Evolutionary conservation across 495 filamentous ascomycete genomes (phyloP).

Genomic region (Amniculicola lignicola): DNA sequence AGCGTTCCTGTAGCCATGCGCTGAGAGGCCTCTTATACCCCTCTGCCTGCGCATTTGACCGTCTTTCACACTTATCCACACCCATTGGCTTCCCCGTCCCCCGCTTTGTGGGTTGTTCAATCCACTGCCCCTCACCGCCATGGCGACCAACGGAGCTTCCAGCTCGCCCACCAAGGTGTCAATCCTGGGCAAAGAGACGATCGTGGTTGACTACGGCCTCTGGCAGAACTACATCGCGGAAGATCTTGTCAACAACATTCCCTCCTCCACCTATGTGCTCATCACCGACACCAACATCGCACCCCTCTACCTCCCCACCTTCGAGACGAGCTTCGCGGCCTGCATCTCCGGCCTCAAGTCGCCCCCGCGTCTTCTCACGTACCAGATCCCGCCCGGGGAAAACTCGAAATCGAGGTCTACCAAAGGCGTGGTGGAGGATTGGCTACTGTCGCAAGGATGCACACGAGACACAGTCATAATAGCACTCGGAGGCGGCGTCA

Average conservation of each 20-base stretch:
- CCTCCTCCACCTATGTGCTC: slow-evolving; percentile 89
- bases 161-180: slow-evolving; percentile 44
- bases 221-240: slow-evolving; percentile 77
- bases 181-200: slow-evolving; percentile 70
- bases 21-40: neutral
- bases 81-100: slow-evolving; percentile 1
- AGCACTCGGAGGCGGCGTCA: slow-evolving; percentile 94
- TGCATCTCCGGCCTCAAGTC: slow-evolving; percentile 47
- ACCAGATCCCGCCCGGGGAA: slow-evolving; percentile 86
- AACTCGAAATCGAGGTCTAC: slow-evolving; percentile 88
- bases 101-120: neutral
- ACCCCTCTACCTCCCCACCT: slow-evolving; percentile 71
- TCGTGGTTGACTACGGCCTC: slow-evolving; percentile 87
- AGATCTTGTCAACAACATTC: slow-evolving; percentile 73
- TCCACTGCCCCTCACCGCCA: slow-evolving; percentile 1
- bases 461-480: slow-evolving; percentile 93
- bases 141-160: slow-evolving; percentile 25
- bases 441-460: slow-evolving; percentile 89
- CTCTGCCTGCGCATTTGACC: neutral
- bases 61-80: neutral
- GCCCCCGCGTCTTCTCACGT: slow-evolving; percentile 72
- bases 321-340: slow-evolving; percentile 66
- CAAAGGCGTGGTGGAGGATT: slow-evolving; percentile 94
- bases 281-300: slow-evolving; percentile 94
- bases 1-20: neutral